Evolutionary conservation across 140 eudicot genomes (phyloP).

Genomic region (Oenanthe javanica): DNA sequence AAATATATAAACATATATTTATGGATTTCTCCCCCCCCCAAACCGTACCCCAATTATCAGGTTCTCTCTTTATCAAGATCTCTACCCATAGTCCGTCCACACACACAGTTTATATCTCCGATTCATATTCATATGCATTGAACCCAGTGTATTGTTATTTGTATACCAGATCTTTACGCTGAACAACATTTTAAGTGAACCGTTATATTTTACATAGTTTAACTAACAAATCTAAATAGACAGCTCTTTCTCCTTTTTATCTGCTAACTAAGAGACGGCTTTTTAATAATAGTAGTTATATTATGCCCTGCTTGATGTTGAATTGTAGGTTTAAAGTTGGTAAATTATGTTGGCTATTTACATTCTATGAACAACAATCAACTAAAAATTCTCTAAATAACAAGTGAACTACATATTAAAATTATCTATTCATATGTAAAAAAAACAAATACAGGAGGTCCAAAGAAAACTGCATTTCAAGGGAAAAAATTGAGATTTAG

Average conservation of each 20-base stretch:
- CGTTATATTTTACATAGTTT: not conserved
- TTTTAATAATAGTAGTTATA: not conserved
- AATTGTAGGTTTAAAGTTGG: not conserved
- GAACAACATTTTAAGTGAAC: too few relatives aligned
- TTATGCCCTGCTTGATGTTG: not conserved
- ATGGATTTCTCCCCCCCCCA: too few relatives aligned
- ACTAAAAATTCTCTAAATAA: not conserved
- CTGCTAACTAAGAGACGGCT: not conserved
- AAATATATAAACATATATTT: too few relatives aligned
- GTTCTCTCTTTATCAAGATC: too few relatives aligned
- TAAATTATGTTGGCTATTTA: not conserved
- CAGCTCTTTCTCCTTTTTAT: not conserved
- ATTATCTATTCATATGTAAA: not conserved
- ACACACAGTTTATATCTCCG: too few relatives aligned
- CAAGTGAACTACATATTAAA: not conserved
- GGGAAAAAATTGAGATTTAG: not conserved
- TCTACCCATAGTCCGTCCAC: too few relatives aligned
- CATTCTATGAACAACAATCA: not conserved
- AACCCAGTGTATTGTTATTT: too few relatives aligned
- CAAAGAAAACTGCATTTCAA: not conserved
- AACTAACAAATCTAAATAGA: not conserved
- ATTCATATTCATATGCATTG: too few relatives aligned
- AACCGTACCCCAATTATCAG: too few relatives aligned
- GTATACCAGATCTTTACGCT: too few relatives aligned
- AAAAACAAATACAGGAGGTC: not conserved